Percentiles rank a stretch among this genome's conserved stretches.
These are phyloP conservation scores for Plasmodium sp. DNA, from an alignment of 169 alveolate genomes.

Conservation along the genomic window DNA sequence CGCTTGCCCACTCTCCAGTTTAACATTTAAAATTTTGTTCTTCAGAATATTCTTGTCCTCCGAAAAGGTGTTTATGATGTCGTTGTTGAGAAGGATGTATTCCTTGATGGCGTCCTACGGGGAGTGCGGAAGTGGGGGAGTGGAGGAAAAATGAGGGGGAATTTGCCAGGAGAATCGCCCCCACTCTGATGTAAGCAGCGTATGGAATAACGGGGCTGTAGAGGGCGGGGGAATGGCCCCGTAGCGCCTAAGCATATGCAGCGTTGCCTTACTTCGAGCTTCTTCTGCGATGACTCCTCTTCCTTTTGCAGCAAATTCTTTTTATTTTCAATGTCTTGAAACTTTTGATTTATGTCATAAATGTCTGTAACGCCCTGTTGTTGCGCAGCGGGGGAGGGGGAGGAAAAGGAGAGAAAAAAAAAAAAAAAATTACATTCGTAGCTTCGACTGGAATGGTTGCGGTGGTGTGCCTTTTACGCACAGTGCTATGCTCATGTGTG, in stretches of 20 bases:
- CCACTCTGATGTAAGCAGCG: not conserved
- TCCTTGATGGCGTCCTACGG: conserved; percentile 54
- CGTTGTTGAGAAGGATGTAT: conserved; percentile 28
- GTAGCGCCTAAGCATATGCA: not conserved
- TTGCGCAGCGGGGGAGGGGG: not conserved
- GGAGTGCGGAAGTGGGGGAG: not conserved
- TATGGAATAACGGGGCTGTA: not conserved
- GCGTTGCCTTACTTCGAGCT: conserved; percentile 30
- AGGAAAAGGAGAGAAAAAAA: not conserved
- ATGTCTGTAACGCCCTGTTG: conserved; percentile 68
- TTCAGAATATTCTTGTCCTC: conserved; percentile 43
- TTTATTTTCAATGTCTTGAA: conserved; percentile 67
- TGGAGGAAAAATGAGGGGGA: not conserved
- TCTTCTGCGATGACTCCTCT: conserved; percentile 49
- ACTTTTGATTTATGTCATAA: conserved; percentile 68
- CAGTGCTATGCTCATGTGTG: not conserved
- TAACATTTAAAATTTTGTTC: conserved; percentile 44
- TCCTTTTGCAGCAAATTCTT: conserved; percentile 56
- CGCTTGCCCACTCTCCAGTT: not conserved
- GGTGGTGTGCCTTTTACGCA: not conserved
- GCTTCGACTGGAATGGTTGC: not conserved
- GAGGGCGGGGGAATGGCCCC: not conserved
- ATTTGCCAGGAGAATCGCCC: not conserved
- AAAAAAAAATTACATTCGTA: conserved; percentile 6
- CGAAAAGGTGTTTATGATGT: conserved; percentile 49